Conservation (phyloP, 2,329 filamentous ascomycete species). For the Hypoxylon sp. region DNA sequence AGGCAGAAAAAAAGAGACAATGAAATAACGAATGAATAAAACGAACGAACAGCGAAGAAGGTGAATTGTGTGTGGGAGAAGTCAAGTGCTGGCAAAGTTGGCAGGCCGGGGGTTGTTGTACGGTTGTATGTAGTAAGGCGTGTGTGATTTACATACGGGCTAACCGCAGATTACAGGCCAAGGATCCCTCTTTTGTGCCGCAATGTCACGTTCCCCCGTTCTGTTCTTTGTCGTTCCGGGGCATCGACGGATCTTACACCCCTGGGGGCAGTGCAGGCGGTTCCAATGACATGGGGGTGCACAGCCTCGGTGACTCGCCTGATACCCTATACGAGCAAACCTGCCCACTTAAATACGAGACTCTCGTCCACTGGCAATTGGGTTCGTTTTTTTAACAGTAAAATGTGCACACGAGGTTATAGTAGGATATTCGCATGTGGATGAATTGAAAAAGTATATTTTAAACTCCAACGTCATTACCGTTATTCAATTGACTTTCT, state of each 20-base stretch:
- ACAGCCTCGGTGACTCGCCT: constrained; percentile 31
- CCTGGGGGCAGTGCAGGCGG: constrained; percentile 31
- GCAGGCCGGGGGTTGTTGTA: constrained; percentile 6
- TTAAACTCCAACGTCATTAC: constrained; percentile 7
- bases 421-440: background rate
- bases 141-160: constrained; percentile 9
- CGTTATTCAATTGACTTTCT: background rate
- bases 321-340: constrained; percentile 29
- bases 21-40: constrained; percentile 28
- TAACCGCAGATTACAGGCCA: constrained; percentile 18
- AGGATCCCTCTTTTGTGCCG: constrained; percentile 17
- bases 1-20: constrained; percentile 1
- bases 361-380: constrained; percentile 4
- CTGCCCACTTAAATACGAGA: constrained; percentile 32
- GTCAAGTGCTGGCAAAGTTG: constrained; percentile 16
- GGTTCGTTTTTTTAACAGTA: background rate
- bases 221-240: constrained; percentile 7
- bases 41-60: constrained; percentile 26
- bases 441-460: background rate
- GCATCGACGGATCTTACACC: constrained; percentile 14
- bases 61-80: constrained; percentile 21
- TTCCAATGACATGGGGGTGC: constrained; percentile 22
- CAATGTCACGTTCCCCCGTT: constrained; percentile 12
- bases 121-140: constrained; percentile 12
- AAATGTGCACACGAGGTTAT: constrained; percentile 8